phyloP scores from a whole-genome alignment of 169 alveolate genomes.

The Eimeria acervulina region DNA sequence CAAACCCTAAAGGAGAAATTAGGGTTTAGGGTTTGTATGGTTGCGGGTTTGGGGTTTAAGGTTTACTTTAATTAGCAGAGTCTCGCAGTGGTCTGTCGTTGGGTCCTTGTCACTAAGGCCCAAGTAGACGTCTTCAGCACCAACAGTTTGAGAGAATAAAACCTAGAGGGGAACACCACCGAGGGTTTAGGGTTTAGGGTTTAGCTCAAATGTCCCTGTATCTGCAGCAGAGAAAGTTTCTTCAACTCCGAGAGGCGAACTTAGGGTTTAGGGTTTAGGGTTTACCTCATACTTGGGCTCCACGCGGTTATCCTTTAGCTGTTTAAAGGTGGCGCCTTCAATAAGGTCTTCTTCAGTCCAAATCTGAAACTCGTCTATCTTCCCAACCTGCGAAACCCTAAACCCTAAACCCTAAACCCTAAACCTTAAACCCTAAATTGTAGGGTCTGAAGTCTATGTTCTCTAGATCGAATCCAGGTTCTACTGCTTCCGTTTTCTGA shows the following conservation, averaged over 20 bases:
- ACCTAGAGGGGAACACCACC: neutral
- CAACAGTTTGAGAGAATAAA: conserved; percentile 29
- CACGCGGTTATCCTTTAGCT: conserved; percentile 10
- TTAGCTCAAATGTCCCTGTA: neutral
- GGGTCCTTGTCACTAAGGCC: conserved; percentile 66
- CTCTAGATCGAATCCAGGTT: neutral
- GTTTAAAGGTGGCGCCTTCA: conserved; percentile 30
- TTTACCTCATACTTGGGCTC: conserved; percentile 61
- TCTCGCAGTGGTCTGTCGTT: conserved; percentile 68
- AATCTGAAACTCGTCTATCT: neutral
- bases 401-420: conserved; percentile 47
- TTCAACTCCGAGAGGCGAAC: neutral
- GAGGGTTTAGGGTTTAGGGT: conserved; percentile 44
- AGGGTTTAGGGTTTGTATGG: neutral
- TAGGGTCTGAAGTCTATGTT: too few relatives aligned
- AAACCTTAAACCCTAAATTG: neutral
- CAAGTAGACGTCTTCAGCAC: conserved; percentile 59
- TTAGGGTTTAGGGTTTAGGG: conserved; percentile 11
- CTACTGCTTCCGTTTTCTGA: neutral
- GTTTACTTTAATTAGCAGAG: conserved; percentile 25
- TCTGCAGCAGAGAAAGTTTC: neutral
- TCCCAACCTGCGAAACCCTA: conserved; percentile 19
- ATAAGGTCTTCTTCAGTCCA: conserved; percentile 5
- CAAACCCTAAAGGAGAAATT: neutral
- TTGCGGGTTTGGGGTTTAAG: conserved; percentile 29